Base-by-base conservation (phyloP, 2,329 filamentous ascomycete genomes). In the Colletotrichum sp. region DNA sequence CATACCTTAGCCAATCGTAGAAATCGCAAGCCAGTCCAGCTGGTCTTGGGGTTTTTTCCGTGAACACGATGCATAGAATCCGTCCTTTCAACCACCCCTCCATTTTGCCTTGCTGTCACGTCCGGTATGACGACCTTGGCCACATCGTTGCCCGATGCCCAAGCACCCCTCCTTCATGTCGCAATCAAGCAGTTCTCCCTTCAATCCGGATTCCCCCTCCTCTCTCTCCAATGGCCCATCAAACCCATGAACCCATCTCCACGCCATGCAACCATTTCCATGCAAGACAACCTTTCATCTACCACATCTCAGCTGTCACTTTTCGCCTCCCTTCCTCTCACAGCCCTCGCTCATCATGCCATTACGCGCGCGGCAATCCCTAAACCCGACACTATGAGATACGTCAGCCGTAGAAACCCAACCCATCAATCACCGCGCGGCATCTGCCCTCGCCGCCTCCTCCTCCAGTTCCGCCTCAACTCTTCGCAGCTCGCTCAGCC, bases 401-500 rank as follows among this genome's bases (percentile, higher is more conserved):
- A 55, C 34, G 34, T 36, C 15, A 15, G 32, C 22, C 30, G 32
- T 22, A 30, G 66, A 34, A 62, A 22, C 27, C 9, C 32, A 59
- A 36, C n/a, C 66, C 57, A 32, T 73, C 66, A 70, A 73, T 73
- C 66, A 70, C 52, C 13, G 71, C 25, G 27, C 62, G 2, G 44
- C 44, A 52, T 19, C 65, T 39, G 19, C 71, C 25, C 29, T 67
- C 27, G n/a, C 12, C 63, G 64, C 64, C 52, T 69, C 59, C 11
- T 76, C 78, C 71, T 83, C 82, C 55, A 86, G 71, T 30, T 78
- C 79, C 79, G 81, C 80, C 78, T 85, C 84, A 8, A 83, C 77
- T 13, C 77, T 79, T 75, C 83, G 79, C 29, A 84, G 81, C 22
- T 86, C 81, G 30, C 83, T 79, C 72, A 88, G 85, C 67, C 86